Evolutionary conservation across 345 rosid species (phyloP).

Genomic region (Mallotus nudiflorus): DNA sequence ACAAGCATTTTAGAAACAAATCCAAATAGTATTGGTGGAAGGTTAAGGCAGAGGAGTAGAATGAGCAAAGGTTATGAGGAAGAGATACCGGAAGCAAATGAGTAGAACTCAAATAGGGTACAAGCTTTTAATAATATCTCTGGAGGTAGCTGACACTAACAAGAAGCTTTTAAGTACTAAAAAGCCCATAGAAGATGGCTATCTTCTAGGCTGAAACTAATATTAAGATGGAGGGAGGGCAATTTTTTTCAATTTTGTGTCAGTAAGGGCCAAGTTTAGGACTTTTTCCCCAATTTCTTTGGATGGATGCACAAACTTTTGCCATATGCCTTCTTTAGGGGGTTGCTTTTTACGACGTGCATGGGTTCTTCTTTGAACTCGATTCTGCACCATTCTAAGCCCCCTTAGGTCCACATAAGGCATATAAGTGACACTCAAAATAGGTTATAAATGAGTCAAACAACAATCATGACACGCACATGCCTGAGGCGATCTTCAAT

Average conservation of each 20-base stretch:
- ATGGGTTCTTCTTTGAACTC: too few species aligned
- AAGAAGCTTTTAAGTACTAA: background rate
- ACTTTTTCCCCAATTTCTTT: background rate
- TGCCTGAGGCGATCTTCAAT: too few species aligned
- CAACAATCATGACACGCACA: too few species aligned
- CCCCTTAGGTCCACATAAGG: background rate
- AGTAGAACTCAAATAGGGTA: background rate
- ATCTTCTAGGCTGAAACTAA: background rate
- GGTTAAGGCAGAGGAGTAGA: constrained; percentile 19
- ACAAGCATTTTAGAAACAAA: constrained; percentile 9
- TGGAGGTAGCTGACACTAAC: background rate
- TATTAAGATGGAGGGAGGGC: background rate
- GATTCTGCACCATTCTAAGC: too few species aligned
- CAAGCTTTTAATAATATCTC: background rate
- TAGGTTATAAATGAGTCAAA: too few species aligned
- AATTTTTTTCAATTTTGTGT: background rate
- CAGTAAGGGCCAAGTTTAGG: background rate
- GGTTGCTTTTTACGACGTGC: constrained; percentile 5
- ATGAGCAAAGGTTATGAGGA: background rate
- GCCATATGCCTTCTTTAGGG: background rate
- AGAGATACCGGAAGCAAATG: background rate
- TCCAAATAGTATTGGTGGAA: constrained; percentile 23
- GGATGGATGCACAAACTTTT: background rate
- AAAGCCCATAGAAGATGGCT: background rate
- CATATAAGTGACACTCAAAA: too few species aligned